phyloP scores from a whole-genome alignment of 345 rosid species.

The Citrus trifoliata region DNA sequence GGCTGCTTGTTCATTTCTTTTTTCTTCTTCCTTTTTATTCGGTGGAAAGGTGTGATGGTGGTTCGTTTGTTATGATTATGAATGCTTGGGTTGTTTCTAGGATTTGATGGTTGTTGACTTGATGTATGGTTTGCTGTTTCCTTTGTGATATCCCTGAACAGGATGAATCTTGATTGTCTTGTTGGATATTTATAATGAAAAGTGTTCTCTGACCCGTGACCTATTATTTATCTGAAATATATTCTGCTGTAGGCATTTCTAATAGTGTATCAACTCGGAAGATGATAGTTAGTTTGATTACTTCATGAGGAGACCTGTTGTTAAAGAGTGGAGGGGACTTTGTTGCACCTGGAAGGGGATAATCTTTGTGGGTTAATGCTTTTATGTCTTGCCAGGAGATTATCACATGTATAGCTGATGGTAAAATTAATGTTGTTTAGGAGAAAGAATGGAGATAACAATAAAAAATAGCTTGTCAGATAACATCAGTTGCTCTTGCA shows the following conservation, averaged over 20 bases:
- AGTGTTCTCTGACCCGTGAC: background rate
- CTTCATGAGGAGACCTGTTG: background rate
- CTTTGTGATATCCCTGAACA: background rate
- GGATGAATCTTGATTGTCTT: background rate
- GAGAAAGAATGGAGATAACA: background rate
- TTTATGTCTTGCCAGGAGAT: background rate
- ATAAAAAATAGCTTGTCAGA: background rate
- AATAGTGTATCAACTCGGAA: background rate
- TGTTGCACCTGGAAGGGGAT: background rate
- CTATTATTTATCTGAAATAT: background rate
- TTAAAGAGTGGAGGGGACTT: background rate
- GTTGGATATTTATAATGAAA: too few species aligned
- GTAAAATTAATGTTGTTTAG: background rate
- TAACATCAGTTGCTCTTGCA: background rate
- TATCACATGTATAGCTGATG: background rate
- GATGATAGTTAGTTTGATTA: background rate
- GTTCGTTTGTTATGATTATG: background rate
- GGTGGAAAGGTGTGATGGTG: background rate
- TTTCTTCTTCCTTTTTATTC: background rate
- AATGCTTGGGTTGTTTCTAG: background rate
- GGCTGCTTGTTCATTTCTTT: background rate
- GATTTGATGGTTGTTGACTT: background rate
- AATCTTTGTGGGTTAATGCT: background rate
- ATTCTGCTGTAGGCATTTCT: background rate
- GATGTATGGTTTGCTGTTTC: background rate